These are phyloP conservation scores for Pascua sp. DNA, from an alignment of 1,284 basidiomycete species.

Conservation along the genomic window DNA sequence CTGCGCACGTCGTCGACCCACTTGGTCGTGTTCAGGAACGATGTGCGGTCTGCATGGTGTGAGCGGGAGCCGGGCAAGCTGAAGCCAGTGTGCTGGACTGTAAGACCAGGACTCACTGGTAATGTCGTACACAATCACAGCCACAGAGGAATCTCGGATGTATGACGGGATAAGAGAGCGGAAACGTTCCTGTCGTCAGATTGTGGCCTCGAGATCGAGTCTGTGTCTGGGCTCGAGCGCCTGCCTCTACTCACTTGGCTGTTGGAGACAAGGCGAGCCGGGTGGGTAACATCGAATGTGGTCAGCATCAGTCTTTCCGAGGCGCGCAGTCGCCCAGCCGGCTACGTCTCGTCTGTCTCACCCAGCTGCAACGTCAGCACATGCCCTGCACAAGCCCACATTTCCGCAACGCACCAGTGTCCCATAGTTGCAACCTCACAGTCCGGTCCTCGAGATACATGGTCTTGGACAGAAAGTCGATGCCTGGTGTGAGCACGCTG, in stretches of 20 bases:
- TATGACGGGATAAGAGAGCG: constrained; percentile 97
- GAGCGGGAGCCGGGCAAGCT: neutral
- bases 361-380: constrained; percentile 32
- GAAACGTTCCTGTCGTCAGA: constrained; percentile 75
- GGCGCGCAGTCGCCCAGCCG: too few species aligned
- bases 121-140: constrained; percentile 98
- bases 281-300: neutral
- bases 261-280: neutral
- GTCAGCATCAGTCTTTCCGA: constrained; percentile 1
- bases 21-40: constrained; percentile 94
- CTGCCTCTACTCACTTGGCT: constrained; percentile 29
- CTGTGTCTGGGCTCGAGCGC: too few species aligned
- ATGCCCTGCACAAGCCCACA: too few species aligned
- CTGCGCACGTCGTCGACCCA: constrained; percentile 99
- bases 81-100: too few species aligned
- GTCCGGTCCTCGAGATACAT: constrained; percentile 99
- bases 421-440: constrained; percentile 95
- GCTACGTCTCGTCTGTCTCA: constrained; percentile 13
- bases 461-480: constrained; percentile 99
- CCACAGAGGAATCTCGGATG: constrained; percentile 96
- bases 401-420: constrained; percentile 67
- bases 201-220: neutral
- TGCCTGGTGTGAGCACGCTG: constrained; percentile 52
- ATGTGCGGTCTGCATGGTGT: constrained; percentile 72
- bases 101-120: constrained; percentile 85